Evolutionary conservation across 202 grass and related monocot genomes (phyloP), one percentile per base, ranked within the genome.

Genomic region (Schoenoplectus triqueter): DNA sequence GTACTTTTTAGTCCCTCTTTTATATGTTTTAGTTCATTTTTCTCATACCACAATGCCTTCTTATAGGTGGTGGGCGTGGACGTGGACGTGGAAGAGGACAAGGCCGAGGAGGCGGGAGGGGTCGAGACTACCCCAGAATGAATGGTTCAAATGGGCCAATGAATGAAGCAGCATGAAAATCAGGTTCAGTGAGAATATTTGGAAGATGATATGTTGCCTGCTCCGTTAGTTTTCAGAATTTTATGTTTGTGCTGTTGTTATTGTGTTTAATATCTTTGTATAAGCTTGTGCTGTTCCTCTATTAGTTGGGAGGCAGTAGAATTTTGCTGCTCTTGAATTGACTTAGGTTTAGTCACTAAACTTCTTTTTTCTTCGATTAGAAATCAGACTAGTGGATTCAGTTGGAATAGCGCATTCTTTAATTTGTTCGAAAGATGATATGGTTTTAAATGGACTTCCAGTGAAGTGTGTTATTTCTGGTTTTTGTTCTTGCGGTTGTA

Each of bases 391-490:
- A 93, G 96, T 98, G 95, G 95, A 85, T 78, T 89, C 63, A 85
- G 84, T 91, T 82, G 72, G 91, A 94, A 91, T 91, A 98, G 90
- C 63, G 88, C 93, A 95, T 95, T 98, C 90, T 98, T 98, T 98
- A 83, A 66, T 87, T 94, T 89, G 70, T 89, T 92, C 84, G 85
- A 86, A 87, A 89, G 86, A 84, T 50, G 50, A 91, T 13, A 59
- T 42, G 21, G 51, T 18, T n/a, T 11, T 21, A 45, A 11, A 67
- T 65, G 57, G 1, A 50, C 39, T 42, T 52, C 31, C 20, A 57
- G 15, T 69, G 60, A 68, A 68, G 8, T 69, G 47, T 51, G 57
- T 3, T 55, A 41, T 64, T 70, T 68, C 13, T 14, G 6, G 45
- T 40, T 41, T 57, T 31, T 69, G 11, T 83, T 5, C 6, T 55